Base-by-base conservation (phyloP, 768 basidiomycete species). In the Boletus sp. region DNA sequence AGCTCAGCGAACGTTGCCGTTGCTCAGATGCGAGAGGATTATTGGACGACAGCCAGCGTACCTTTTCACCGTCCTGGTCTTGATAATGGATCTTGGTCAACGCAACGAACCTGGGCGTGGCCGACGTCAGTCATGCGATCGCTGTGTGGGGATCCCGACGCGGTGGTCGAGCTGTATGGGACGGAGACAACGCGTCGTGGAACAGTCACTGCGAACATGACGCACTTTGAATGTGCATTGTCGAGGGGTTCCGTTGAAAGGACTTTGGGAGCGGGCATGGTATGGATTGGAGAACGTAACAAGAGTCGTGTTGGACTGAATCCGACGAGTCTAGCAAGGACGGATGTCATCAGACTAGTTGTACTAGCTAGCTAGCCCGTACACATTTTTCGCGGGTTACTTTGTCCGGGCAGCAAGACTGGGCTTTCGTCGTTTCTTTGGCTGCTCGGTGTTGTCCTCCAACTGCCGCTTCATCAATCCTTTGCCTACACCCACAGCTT, bases 11-110 rank as follows among this genome's bases (percentile, higher is more conserved):
- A 27, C 15, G 25, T 35, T 7, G 30, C 23, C 33, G 30, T 30
- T 21, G 44, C 1, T 13, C 8, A 7, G 34, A 8, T 34, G 27
- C 15, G 43, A 33, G 25, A 19, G 23, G 17, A 17, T 13, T 21
- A 17, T 13, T 8, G 27, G 3, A 19, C 7, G 33, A n/a, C 55
- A 19, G 19, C 3, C 4, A 21, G 50, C 42, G 53, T 55, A 90
- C 92, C 75, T 88, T 76, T 64, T 75, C 81, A 2, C 93, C 93
- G 13, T 84, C 82, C 58, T 84, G 78, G 74, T 97, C 95, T 51
- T 79, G 69, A 73, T 88, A 98, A 43, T 79, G 79, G 60, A 96
- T 83, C 71, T 85, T 88, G 70, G 89, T 88, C 62, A 97, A 73
- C 9, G 84, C 83, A 50, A 97, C 77, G 88, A 93, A 97, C 74